Evolutionary conservation across 2,329 filamentous ascomycete species (phyloP).

Genomic region (Colletotrichum spinosum): DNA sequence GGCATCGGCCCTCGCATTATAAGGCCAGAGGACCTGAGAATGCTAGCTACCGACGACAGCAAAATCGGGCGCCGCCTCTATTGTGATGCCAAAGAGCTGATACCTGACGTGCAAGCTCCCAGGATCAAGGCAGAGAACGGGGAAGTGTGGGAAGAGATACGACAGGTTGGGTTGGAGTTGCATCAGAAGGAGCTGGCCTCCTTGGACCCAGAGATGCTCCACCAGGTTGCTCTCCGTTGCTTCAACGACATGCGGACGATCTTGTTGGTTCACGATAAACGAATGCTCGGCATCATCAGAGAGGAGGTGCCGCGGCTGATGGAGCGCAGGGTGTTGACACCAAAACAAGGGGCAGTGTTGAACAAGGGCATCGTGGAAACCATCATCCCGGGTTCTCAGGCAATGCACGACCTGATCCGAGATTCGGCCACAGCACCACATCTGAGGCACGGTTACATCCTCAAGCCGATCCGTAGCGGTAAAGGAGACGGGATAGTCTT

Average conservation of each 20-base stretch:
- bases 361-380: slow-evolving; percentile 48
- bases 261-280: slow-evolving; percentile 55
- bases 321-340: slow-evolving; percentile 41
- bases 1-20: slow-evolving; percentile 48
- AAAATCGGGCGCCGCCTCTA: slow-evolving; percentile 45
- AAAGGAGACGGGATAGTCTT: slow-evolving; percentile 55
- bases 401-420: slow-evolving; percentile 41
- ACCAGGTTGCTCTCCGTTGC: slow-evolving; percentile 50
- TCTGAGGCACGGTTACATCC: slow-evolving; percentile 45
- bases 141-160: slow-evolving; percentile 47
- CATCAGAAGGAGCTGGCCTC: slow-evolving; percentile 51
- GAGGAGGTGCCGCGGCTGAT: slow-evolving; percentile 48
- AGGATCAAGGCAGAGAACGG: slow-evolving; percentile 31
- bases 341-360: slow-evolving; percentile 42
- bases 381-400: slow-evolving; percentile 44
- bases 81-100: too few relatives aligned
- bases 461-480: slow-evolving; percentile 53
- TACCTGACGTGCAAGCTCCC: background rate
- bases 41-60: slow-evolving; percentile 42
- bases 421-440: slow-evolving; percentile 29
- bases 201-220: slow-evolving; percentile 46
- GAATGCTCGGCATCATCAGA: slow-evolving; percentile 53
- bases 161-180: slow-evolving; percentile 53
- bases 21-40: slow-evolving; percentile 47
- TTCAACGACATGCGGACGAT: slow-evolving; percentile 56